phyloP scores from a whole-genome alignment of 257 asterid genomes.

The Paulownia fortunei region DNA sequence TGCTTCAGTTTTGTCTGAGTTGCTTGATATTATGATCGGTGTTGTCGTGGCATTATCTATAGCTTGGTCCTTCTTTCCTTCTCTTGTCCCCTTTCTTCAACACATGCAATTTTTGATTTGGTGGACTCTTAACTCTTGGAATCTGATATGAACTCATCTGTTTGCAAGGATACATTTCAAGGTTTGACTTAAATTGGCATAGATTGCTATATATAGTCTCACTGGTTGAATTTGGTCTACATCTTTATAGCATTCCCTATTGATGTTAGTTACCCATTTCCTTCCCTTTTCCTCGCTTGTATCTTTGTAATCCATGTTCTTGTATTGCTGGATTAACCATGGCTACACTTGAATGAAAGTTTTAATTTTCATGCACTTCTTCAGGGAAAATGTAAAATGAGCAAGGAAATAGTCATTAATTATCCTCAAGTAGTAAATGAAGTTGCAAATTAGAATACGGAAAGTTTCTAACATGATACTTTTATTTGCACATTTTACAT shows the following conservation, averaged over 20 bases:
- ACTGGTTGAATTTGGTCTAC: not conserved
- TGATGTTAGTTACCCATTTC: not conserved
- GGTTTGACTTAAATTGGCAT: slow-evolving; percentile 9
- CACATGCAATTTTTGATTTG: not conserved
- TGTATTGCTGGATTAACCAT: not conserved
- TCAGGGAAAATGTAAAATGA: not conserved
- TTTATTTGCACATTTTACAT: not conserved
- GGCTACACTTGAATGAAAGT: not conserved
- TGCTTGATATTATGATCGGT: slow-evolving; percentile 10
- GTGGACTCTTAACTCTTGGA: not conserved
- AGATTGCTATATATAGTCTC: not conserved
- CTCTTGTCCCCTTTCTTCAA: not conserved
- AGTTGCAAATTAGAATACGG: not conserved
- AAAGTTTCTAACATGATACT: not conserved
- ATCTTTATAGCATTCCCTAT: not conserved
- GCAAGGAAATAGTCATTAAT: not conserved
- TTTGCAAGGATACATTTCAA: slow-evolving; percentile 1
- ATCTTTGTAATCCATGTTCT: not conserved
- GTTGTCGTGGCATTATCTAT: not conserved
- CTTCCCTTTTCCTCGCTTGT: not conserved
- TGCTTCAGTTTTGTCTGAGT: slow-evolving; percentile 18
- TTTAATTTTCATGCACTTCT: too few relatives aligned
- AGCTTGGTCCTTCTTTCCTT: not conserved
- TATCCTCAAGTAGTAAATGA: not conserved
- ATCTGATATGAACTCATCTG: not conserved